Evolutionary conservation across 306 rosid species (phyloP).

Genomic region (Castanospermum australe): DNA sequence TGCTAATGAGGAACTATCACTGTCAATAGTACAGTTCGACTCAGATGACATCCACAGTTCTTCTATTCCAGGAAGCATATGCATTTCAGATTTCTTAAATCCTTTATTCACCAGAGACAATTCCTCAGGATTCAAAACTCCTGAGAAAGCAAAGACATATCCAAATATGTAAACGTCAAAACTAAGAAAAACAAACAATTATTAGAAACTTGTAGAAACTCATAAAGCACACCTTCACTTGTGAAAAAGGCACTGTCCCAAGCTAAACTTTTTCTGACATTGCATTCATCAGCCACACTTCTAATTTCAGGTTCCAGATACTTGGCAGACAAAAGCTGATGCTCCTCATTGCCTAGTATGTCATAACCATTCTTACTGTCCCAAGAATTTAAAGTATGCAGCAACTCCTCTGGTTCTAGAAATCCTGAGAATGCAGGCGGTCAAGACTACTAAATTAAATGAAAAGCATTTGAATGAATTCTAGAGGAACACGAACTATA

Average conservation of each 20-base stretch:
- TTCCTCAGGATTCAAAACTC: conserved; percentile 63
- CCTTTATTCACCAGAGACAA: conserved; percentile 54
- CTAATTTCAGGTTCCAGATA: conserved; percentile 35
- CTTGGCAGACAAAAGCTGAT: conserved; percentile 36
- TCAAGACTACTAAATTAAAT: neutral
- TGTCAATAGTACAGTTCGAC: conserved; percentile 29
- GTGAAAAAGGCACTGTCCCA: conserved; percentile 72
- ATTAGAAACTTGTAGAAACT: neutral
- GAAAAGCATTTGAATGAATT: neutral
- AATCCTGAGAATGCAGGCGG: conserved; percentile 45
- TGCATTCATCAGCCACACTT: conserved; percentile 10
- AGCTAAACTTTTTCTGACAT: conserved; percentile 55
- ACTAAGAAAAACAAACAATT: neutral
- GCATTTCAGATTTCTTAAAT: conserved; percentile 36
- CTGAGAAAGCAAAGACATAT: conserved; percentile 9
- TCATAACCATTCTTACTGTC: conserved; percentile 8
- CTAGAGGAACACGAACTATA: conserved; percentile 7
- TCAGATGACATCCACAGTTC: conserved; percentile 48
- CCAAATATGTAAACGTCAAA: neutral
- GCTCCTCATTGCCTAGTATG: conserved; percentile 35
- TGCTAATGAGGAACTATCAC: conserved; percentile 45
- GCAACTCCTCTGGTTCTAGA: conserved; percentile 62
- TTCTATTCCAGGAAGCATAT: conserved; percentile 25
- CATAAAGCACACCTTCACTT: conserved; percentile 45
- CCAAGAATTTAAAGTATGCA: conserved; percentile 28